Evolutionary conservation across 257 asterid species (phyloP).

Genomic region (Nicotiana benthamiana): DNA sequence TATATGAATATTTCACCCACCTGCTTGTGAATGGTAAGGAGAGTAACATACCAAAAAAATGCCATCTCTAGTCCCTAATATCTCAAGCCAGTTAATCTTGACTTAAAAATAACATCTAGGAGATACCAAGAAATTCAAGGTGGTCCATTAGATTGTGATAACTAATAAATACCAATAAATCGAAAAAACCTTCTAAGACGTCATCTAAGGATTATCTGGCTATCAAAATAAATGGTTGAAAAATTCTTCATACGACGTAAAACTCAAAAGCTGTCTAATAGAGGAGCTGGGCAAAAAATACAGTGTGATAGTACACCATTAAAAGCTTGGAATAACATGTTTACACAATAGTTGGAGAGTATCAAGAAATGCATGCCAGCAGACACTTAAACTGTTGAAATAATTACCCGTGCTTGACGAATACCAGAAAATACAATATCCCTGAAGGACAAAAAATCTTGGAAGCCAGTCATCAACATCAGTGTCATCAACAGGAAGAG

Average conservation of each 20-base stretch:
- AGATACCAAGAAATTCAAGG: not conserved
- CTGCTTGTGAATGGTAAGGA: not conserved
- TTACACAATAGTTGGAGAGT: not conserved
- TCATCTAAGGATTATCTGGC: not conserved
- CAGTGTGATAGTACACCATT: not conserved
- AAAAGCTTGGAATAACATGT: not conserved
- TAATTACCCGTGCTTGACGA: constrained; percentile 57
- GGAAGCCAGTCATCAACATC: constrained; percentile 97
- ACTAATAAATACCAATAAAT: not conserved
- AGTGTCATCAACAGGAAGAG: constrained; percentile 55
- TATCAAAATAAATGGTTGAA: not conserved
- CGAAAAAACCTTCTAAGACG: not conserved
- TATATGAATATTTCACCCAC: not conserved
- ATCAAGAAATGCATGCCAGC: not conserved
- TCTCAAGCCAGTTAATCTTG: not conserved
- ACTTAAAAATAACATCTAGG: not conserved
- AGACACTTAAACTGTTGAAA: constrained; percentile 4
- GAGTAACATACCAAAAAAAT: not conserved
- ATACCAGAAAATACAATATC: constrained; percentile 61
- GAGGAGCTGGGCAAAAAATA: not conserved
- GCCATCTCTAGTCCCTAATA: not conserved
- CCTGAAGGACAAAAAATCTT: constrained; percentile 86
- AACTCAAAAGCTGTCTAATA: not conserved
- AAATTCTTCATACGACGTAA: not conserved
- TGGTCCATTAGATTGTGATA: not conserved